Percentiles rank a stretch among this genome's conserved stretches.
These are phyloP conservation scores for Leishmania lainsoni DNA, from an alignment of 208 protist species.

Conservation along the genomic window DNA sequence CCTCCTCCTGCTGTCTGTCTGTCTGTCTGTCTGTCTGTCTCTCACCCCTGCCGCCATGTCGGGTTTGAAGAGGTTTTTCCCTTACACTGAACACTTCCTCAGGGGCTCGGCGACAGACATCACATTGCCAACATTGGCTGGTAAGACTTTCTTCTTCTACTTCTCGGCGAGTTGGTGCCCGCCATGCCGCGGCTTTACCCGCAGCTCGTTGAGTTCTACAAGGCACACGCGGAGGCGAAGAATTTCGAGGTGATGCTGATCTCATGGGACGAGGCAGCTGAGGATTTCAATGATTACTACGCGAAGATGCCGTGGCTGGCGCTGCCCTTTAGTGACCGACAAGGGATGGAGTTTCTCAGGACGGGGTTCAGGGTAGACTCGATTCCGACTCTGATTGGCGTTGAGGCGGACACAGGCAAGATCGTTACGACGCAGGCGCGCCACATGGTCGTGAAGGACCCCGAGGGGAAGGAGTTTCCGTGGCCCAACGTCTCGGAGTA, in stretches of 20 bases:
- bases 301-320: constrained; percentile 85
- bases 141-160: constrained; percentile 86
- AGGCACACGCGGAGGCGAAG: constrained; percentile 59
- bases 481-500: constrained; percentile 46
- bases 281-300: constrained; percentile 79
- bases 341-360: constrained; percentile 49
- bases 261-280: constrained; percentile 79
- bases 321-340: constrained; percentile 61
- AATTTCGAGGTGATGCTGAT: constrained; percentile 90
- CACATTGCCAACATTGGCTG: constrained; percentile 33
- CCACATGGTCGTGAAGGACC: constrained; percentile 57
- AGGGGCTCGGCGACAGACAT: constrained; percentile 46
- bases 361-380: constrained; percentile 65
- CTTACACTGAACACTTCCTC: constrained; percentile 47
- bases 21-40: not conserved
- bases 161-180: constrained; percentile 95
- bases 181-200: constrained; percentile 94
- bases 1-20: not conserved
- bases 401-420: constrained; percentile 78
- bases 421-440: constrained; percentile 70
- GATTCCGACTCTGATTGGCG: constrained; percentile 79
- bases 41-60: constrained; percentile 48
- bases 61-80: constrained; percentile 66
- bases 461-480: constrained; percentile 70
- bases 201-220: constrained; percentile 83